Conservation (phyloP, 306 rosid genomes). For the Clitoria ternatea region DNA sequence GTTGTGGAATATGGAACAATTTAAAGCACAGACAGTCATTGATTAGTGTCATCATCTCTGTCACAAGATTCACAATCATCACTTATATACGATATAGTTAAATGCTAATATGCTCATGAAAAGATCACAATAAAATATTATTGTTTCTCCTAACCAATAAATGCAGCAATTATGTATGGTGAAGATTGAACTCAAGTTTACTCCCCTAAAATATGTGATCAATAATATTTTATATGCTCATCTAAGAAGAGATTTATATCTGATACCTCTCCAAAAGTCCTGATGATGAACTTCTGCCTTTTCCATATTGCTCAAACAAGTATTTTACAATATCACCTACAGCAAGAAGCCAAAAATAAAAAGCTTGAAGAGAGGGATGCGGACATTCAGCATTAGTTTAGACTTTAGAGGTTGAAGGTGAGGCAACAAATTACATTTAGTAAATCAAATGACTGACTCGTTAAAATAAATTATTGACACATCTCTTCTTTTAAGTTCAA, state of each 20-base stretch:
- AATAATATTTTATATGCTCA: neutral
- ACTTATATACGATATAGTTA: neutral
- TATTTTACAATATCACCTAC: constrained; percentile 86
- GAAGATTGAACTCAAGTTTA: constrained; percentile 13
- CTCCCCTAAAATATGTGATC: neutral
- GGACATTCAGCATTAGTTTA: neutral
- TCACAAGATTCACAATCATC: neutral
- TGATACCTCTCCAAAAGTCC: constrained; percentile 81
- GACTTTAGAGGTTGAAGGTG: neutral
- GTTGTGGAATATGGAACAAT: constrained; percentile 7
- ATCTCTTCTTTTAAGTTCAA: too few relatives aligned
- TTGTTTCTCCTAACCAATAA: neutral
- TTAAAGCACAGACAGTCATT: neutral
- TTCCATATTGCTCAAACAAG: constrained; percentile 69
- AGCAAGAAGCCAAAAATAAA: constrained; percentile 30
- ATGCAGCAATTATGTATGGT: constrained; percentile 1
- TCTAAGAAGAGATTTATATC: neutral
- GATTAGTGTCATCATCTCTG: neutral
- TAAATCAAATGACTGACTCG: neutral
- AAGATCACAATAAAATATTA: neutral
- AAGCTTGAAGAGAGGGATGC: neutral
- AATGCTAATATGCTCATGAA: neutral
- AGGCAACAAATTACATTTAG: neutral
- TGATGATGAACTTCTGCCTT: constrained; percentile 63
- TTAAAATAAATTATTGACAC: neutral